phyloP scores from a whole-genome alignment of 495 filamentous ascomycete species.

The Aspergillus ellipticus region DNA sequence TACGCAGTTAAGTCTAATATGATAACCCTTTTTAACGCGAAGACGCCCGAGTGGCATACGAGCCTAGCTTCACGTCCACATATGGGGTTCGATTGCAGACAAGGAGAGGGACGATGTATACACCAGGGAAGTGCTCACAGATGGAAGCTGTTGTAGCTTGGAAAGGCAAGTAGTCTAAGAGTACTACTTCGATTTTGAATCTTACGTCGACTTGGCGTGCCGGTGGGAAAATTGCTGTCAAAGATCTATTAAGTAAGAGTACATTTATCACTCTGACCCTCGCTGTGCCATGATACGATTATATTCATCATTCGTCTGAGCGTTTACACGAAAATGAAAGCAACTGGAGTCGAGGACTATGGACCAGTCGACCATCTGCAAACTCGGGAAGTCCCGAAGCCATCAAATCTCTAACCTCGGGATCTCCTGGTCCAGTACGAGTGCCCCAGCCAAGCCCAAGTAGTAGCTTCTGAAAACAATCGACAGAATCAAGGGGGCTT shows the following conservation, averaged over 20 bases:
- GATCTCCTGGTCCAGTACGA: conserved; percentile 26
- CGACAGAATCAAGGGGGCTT: conserved; percentile 1
- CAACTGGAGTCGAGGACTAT: conserved; percentile 26
- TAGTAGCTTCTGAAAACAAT: background rate
- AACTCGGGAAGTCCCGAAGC: conserved; percentile 18
- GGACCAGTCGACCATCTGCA: conserved; percentile 24
- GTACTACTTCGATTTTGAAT: too few species aligned
- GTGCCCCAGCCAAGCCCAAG: too few species aligned
- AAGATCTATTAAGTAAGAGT: background rate
- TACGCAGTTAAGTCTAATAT: too few species aligned
- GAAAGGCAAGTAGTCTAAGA: too few species aligned
- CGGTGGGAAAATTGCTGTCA: background rate
- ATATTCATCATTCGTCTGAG: background rate
- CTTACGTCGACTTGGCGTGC: background rate
- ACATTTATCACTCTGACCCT: background rate
- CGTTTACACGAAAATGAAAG: conserved; percentile 13
- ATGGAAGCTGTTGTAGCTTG: too few species aligned
- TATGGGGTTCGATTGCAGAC: too few species aligned
- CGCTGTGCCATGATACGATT: background rate
- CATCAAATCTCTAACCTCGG: conserved; percentile 17
- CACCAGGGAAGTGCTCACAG: too few species aligned
- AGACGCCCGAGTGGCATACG: too few species aligned
- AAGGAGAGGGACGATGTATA: too few species aligned
- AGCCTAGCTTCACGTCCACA: too few species aligned
- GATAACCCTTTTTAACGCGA: too few species aligned